Evolutionary conservation across 257 asterid genomes (phyloP).

Genomic region (Forsythia viridissima): DNA sequence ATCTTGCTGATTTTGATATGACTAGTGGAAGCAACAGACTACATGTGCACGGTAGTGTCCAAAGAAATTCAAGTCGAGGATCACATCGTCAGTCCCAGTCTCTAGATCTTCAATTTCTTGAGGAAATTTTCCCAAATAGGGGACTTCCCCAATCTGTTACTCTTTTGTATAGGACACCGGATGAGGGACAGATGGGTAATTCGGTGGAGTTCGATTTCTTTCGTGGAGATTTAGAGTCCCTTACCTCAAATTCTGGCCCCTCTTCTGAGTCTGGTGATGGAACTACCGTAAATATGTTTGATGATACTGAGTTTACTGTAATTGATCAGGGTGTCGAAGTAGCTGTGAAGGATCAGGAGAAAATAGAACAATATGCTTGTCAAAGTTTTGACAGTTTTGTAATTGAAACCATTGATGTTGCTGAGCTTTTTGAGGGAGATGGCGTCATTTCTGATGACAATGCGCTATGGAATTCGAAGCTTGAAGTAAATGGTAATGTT

Average conservation of each 20-base stretch:
- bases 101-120: constrained; percentile 34
- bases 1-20: constrained; percentile 32
- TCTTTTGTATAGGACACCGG: constrained; percentile 50
- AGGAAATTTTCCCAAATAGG: constrained; percentile 34
- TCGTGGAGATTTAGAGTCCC: constrained; percentile 27
- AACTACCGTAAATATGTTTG: constrained; percentile 31
- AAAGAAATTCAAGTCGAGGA: constrained; percentile 31
- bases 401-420: constrained; percentile 59
- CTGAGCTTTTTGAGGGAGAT: constrained; percentile 54
- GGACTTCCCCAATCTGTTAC: constrained; percentile 50
- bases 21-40: constrained; percentile 23
- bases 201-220: constrained; percentile 25
- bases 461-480: constrained; percentile 31
- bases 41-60: constrained; percentile 25
- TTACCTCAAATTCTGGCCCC: constrained; percentile 23
- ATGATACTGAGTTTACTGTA: constrained; percentile 32
- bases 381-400: constrained; percentile 37
- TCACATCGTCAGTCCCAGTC: constrained; percentile 36
- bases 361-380: constrained; percentile 37
- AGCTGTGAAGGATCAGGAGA: constrained; percentile 34
- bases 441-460: constrained; percentile 35
- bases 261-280: constrained; percentile 28
- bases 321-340: constrained; percentile 50
- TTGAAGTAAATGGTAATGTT: constrained; percentile 26
- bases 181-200: constrained; percentile 43